Conservation (phyloP, 2,329 filamentous ascomycete species). For the Trichophyton benhamiae region DNA sequence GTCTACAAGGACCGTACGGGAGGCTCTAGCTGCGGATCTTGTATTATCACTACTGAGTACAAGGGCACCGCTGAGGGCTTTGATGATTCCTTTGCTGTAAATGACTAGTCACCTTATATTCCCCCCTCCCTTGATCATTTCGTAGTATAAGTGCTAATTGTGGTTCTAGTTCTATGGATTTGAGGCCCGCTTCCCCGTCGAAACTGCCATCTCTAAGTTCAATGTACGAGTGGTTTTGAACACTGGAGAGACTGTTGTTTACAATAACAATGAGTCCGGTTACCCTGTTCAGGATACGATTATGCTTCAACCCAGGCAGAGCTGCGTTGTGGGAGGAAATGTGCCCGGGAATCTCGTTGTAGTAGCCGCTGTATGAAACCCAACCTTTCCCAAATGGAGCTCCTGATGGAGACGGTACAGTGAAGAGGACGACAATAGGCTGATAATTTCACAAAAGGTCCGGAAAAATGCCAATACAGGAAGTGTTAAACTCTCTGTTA, state of each 20-base stretch:
- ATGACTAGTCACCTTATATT: neutral
- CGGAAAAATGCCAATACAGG: slow-evolving; percentile 4
- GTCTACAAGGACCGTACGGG: slow-evolving; percentile 9
- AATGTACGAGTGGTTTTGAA: slow-evolving; percentile 4
- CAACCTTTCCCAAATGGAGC: neutral
- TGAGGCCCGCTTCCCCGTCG: slow-evolving; percentile 3
- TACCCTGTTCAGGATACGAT: slow-evolving; percentile 11
- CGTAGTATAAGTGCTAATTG: neutral
- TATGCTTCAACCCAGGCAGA: slow-evolving; percentile 10
- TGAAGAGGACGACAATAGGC: neutral
- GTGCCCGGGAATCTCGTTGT: slow-evolving; percentile 6
- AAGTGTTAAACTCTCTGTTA: slow-evolving; percentile 5
- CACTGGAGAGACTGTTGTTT: slow-evolving; percentile 1
- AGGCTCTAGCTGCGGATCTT: slow-evolving; percentile 7
- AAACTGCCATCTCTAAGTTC: slow-evolving; percentile 9
- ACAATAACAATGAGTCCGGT: slow-evolving; percentile 8
- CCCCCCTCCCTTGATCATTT: neutral
- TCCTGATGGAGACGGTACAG: too few relatives aligned
- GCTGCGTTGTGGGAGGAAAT: slow-evolving; percentile 6
- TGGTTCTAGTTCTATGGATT: slow-evolving; percentile 10
- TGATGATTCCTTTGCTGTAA: slow-evolving; percentile 11
- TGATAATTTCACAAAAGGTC: slow-evolving; percentile 4
- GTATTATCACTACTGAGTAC: slow-evolving; percentile 6
- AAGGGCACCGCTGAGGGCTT: slow-evolving; percentile 9
- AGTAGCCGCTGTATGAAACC: slow-evolving; percentile 9